phyloP scores from a whole-genome alignment of 23 red algal species.

The Gracilaria gracilis region DNA sequence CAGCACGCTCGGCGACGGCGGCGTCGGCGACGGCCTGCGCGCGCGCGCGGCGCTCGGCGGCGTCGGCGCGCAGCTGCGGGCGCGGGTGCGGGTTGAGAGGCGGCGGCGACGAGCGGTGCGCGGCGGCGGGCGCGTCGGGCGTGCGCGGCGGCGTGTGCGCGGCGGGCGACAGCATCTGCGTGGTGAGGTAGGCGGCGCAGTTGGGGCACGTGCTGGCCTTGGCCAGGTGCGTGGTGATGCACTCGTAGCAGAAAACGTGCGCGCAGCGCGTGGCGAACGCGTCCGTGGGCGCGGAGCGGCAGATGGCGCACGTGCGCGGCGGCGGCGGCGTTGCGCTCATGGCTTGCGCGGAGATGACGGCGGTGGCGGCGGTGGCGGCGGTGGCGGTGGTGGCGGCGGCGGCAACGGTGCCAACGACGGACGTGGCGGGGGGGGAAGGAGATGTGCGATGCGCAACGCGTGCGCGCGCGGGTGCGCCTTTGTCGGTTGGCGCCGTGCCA shows the following conservation, averaged over 20 bases:
- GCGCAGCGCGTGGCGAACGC: conserved; percentile 78
- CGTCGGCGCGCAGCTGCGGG: conserved; percentile 5
- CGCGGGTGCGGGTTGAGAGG: background rate
- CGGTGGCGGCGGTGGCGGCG: background rate
- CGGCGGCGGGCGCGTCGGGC: background rate
- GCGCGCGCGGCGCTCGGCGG: background rate
- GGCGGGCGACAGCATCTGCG: conserved; percentile 60
- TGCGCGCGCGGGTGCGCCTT: too few relatives aligned
- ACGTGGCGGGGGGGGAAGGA: too few relatives aligned
- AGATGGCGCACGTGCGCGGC: conserved; percentile 78
- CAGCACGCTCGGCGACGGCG: background rate
- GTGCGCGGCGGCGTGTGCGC: conserved; percentile 30
- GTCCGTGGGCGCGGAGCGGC: conserved; percentile 65
- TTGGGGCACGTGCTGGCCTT: conserved; percentile 77
- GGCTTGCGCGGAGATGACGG: conserved; percentile 16
- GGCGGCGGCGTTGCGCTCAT: background rate
- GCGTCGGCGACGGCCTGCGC: conserved; percentile 1
- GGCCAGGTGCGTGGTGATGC: conserved; percentile 81
- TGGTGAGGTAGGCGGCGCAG: conserved; percentile 70
- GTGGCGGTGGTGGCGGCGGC: conserved; percentile 8
- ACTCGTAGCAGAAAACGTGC: conserved; percentile 95
- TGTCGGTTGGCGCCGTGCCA: too few relatives aligned
- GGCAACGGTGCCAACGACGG: background rate
- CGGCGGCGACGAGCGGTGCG: conserved; percentile 1
- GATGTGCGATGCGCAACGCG: too few relatives aligned